These are phyloP conservation scores for Populus hybrid DNA, from an alignment of 441 rosid species.

Conservation along the genomic window DNA sequence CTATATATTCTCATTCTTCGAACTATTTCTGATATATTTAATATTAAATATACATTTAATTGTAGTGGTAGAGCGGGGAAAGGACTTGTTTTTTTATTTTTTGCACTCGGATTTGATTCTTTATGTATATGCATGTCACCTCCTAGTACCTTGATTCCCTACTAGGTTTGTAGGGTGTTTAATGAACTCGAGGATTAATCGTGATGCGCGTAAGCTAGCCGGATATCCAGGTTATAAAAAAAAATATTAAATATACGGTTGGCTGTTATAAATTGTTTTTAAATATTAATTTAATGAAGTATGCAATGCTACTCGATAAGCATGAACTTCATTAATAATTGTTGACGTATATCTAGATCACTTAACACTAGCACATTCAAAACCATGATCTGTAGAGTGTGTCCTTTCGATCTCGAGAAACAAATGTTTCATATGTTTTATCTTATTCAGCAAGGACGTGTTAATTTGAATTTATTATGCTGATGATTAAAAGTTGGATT, in stretches of 20 bases:
- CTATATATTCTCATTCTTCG: too few species aligned
- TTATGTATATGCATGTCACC: too few species aligned
- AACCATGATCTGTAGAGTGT: background rate
- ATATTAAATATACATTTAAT: background rate
- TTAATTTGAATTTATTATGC: background rate
- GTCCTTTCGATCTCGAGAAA: background rate
- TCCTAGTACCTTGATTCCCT: rapidly evolving
- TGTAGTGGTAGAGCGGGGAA: rapidly evolving
- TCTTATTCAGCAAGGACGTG: background rate
- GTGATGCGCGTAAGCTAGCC: too few species aligned
- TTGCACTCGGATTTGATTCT: rapidly evolving
- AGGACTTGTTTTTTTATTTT: rapidly evolving
- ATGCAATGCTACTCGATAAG: background rate
- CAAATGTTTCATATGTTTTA: too few species aligned
- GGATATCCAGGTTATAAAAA: too few species aligned
- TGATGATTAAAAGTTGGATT: background rate
- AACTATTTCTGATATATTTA: too few species aligned
- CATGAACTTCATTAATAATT: background rate
- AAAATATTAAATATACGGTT: background rate
- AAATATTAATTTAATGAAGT: background rate
- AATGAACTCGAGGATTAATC: rapidly evolving
- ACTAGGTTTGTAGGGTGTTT: too few species aligned
- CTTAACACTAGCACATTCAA: background rate
- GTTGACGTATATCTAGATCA: background rate
- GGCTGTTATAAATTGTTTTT: background rate